Base-by-base conservation (phyloP, 1,284 basidiomycete species). In the Fomitopsis palustris region DNA sequence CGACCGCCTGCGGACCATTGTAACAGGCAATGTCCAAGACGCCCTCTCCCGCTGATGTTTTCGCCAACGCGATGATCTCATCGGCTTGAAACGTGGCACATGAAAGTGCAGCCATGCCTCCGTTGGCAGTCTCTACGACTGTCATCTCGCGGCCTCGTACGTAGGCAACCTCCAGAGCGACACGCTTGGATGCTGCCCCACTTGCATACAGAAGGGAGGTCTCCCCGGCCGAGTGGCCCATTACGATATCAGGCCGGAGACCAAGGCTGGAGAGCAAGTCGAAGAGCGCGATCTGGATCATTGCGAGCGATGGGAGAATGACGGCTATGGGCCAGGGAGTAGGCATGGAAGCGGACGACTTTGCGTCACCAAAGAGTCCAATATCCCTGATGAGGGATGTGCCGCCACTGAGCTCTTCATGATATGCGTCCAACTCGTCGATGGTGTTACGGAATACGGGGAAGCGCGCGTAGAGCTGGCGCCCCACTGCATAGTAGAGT, bases 171-270 rank as follows among this genome's bases (percentile, higher is more conserved):
- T 78, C 67, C 14, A 81, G 39, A 1, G 76, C 77, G 72, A 79
- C 71, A 0, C 65, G 72, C 56, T 72, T 74, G 0, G 76, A 63
- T 1, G 65, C 73, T 3, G 78, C 72, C 4, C 79, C 78, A 3
- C 74, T 77, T 0, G 77, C 75, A 58, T 78, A 78, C 2, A 80
- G 53, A 10, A 78, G 58, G 0, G 77, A 75, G 0, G 78, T 76
- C 62, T 81, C 80, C 2, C 77, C 77, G 3, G 74, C 72, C 3
- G 75, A 77, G 64, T 78, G 77, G 0, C 78, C 79, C 10, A 80
- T 55, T 14, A 80, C 64, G 3, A 68, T 64, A 45, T 76, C 70
- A 0, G 79, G 77, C 7, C 59, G 59, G n/a, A 79, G 55, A 9
- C 76, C 75, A 6, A 77, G 41, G 23, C 64, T 65, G 3, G 60